phyloP scores from a whole-genome alignment of 2,329 filamentous ascomycete genomes.

The Magnaporthiopsis poae region DNA sequence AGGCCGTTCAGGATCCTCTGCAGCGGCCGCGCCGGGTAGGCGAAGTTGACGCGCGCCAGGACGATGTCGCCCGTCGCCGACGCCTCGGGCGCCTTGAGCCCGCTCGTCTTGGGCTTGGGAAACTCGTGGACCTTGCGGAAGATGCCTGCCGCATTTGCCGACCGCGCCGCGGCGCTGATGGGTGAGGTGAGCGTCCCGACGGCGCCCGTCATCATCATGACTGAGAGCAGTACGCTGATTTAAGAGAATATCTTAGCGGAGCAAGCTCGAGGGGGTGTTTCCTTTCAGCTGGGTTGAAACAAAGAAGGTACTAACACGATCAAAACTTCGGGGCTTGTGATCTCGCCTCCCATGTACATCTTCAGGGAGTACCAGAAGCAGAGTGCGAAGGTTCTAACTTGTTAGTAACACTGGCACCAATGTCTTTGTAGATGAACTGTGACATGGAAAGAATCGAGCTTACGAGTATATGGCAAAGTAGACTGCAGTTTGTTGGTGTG shows the following conservation, averaged over 20 bases:
- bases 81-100: slow-evolving; percentile 34
- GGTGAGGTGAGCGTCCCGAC: slow-evolving; percentile 47
- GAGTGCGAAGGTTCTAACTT: slow-evolving; percentile 39
- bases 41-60: slow-evolving; percentile 55
- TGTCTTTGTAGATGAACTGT: slow-evolving; percentile 22
- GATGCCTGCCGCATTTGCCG: slow-evolving; percentile 44
- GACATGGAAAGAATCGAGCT: slow-evolving; percentile 5
- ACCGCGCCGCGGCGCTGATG: slow-evolving; percentile 44
- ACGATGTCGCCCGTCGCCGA: slow-evolving; percentile 42
- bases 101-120: slow-evolving; percentile 26
- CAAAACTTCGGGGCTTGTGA: slow-evolving; percentile 42
- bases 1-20: slow-evolving; percentile 40
- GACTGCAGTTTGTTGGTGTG: slow-evolving; percentile 12
- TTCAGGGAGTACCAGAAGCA: slow-evolving; percentile 54
- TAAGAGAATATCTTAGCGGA: background rate
- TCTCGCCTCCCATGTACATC: slow-evolving; percentile 34
- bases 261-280: slow-evolving; percentile 8
- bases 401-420: slow-evolving; percentile 34
- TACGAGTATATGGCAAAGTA: slow-evolving; percentile 23
- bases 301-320: slow-evolving; percentile 34
- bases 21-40: slow-evolving; percentile 46
- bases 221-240: slow-evolving; percentile 39
- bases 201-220: slow-evolving; percentile 48
- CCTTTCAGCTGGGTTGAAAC: too few species aligned
- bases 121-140: slow-evolving; percentile 44